Base-by-base conservation (phyloP, 192 early-diverging fungal genomes). In the Coemansia sp. region DNA sequence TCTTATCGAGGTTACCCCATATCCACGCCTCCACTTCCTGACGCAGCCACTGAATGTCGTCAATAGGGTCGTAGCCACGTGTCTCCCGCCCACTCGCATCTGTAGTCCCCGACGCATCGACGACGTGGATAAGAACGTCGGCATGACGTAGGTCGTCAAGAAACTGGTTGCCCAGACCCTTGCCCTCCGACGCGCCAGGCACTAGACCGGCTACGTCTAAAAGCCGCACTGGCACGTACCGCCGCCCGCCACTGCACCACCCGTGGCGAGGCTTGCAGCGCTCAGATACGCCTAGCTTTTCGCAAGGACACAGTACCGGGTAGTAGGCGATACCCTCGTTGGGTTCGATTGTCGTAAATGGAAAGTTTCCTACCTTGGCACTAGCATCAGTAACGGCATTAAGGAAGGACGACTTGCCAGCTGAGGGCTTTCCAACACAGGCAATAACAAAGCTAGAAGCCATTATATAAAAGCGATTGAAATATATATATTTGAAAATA, bases 281-380 rank as follows among this genome's bases (percentile, higher is more conserved):
- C 3, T 60, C 78, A 9, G 78, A 39, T 58, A 88, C 84, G 39
- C 74, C 73, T 59, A 84, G 85, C 13, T 64, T 61, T 34, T 32
- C 83, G 69, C 93, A 94, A 0, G 92, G 90, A 66, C 93, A 94
- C 30, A 84, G 84, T 3, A 91, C 68, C 3, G 86, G 86, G 61
- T 91, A 86, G 78, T 93, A 93, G 0, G 88, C 87, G 32, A 94
- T 84, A 47, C 90, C 92, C 61, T 90, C 85, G 78, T 93, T 93
- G 16, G 91, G 91, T 61, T 89, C 87, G 41, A 94, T 94, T 30
- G 93, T 94, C 18, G 93, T 94, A 80, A 94, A 94, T 5, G 93
- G 93, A 56, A 87, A 93, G 70, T 88, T 91, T 41, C 91, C 93
- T 18, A 93, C 92, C 65, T 94, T 94, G 45, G 93, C 93, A 16